Percentiles rank a stretch among this genome's conserved stretches.
Evolutionary conservation across 1,284 basidiomycete species (phyloP).

Genomic region (Sporisorium scitamineum): DNA sequence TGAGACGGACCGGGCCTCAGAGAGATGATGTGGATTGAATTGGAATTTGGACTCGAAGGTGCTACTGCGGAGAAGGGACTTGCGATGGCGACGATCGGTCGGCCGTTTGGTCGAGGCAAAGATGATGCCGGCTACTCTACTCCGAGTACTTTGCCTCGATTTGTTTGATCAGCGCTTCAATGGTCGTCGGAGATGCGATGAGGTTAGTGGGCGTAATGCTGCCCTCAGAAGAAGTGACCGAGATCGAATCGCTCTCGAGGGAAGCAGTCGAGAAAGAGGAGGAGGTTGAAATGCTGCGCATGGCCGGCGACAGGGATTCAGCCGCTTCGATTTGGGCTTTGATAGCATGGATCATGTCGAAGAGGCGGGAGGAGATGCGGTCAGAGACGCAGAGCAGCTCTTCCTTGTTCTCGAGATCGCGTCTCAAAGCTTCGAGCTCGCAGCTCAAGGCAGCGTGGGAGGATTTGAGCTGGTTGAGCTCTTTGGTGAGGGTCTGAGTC

Average conservation of each 20-base stretch:
- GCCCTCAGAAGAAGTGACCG: neutral
- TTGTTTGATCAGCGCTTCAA: constrained; percentile 13
- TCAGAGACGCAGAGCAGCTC: constrained; percentile 39
- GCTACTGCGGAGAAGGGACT: neutral
- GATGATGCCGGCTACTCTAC: neutral
- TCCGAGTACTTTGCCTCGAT: constrained; percentile 24
- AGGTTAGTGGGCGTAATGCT: neutral
- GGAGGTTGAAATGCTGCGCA: constrained; percentile 24
- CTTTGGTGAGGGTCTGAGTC: neutral
- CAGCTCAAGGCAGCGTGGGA: constrained; percentile 1
- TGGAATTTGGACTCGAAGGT: neutral
- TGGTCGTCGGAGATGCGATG: neutral
- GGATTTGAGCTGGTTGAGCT: constrained; percentile 13
- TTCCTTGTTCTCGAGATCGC: constrained; percentile 23
- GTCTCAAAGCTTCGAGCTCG: constrained; percentile 13
- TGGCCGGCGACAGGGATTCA: constrained; percentile 30
- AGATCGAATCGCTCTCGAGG: neutral
- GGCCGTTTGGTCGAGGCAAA: neutral
- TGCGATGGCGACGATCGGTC: neutral
- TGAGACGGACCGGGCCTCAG: neutral
- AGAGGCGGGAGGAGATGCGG: constrained; percentile 28
- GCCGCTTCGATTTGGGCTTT: constrained; percentile 26
- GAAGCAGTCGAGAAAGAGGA: neutral
- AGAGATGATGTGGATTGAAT: neutral
- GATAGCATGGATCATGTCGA: constrained; percentile 24